These are phyloP conservation scores for Podaxis pistillaris DNA, from an alignment of 768 basidiomycete genomes.

Conservation along the genomic window DNA sequence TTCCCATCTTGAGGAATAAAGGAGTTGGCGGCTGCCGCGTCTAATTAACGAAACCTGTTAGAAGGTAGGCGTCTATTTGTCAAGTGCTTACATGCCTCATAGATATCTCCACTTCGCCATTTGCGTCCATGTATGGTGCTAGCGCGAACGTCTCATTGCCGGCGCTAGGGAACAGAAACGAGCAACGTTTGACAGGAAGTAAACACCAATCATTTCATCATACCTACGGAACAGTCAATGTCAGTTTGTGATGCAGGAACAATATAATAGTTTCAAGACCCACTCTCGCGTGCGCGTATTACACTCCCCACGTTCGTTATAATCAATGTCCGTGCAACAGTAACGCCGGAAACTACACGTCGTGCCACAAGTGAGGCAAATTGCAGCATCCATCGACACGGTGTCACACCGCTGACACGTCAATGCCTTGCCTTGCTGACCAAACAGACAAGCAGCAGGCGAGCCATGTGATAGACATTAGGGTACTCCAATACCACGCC, in stretches of 20 bases:
- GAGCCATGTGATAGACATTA: constrained; percentile 75
- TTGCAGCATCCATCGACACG: constrained; percentile 80
- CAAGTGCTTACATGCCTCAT: constrained; percentile 63
- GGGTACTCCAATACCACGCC: constrained; percentile 83
- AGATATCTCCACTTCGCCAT: constrained; percentile 90
- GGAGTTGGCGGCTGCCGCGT: constrained; percentile 83
- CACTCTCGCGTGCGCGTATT: constrained; percentile 95
- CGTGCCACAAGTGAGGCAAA: constrained; percentile 88
- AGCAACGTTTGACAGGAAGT: constrained; percentile 92
- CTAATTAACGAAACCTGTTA: constrained; percentile 34
- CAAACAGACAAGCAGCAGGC: constrained; percentile 77
- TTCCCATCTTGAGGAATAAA: constrained; percentile 86
- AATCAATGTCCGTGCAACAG: constrained; percentile 77
- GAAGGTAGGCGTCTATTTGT: background rate
- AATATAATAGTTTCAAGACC: constrained; percentile 31
- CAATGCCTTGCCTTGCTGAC: constrained; percentile 68
- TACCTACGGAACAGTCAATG: constrained; percentile 52
- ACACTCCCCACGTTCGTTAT: constrained; percentile 79
- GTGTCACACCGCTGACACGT: constrained; percentile 76
- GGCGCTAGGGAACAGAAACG: constrained; percentile 85
- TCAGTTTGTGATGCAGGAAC: constrained; percentile 1
- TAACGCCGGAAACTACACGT: constrained; percentile 89
- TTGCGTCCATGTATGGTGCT: constrained; percentile 90
- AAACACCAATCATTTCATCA: constrained; percentile 85
- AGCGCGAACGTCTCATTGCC: constrained; percentile 85